A percentile compares a stretch with the other conserved stretches of the same genome.
Evolutionary conservation across 2,329 filamentous ascomycete genomes (phyloP).

Genomic region (Fusarium metavorans): DNA sequence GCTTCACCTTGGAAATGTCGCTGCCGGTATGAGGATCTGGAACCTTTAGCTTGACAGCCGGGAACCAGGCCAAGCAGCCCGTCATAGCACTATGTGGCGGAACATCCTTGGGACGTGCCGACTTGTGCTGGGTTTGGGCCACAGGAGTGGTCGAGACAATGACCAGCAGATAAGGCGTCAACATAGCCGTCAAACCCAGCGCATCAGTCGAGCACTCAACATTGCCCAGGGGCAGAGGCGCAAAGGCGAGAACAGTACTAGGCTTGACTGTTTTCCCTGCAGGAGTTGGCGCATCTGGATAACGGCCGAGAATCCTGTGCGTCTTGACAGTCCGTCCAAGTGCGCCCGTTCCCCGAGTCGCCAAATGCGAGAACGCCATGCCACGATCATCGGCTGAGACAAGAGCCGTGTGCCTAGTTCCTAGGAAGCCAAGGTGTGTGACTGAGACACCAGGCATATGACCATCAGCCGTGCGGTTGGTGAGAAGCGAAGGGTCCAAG

Average conservation of each 20-base stretch:
- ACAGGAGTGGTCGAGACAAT: constrained; percentile 97
- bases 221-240: constrained; percentile 92
- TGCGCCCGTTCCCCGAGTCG: constrained; percentile 88
- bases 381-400: constrained; percentile 95
- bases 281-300: constrained; percentile 77
- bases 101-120: constrained; percentile 89
- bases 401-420: constrained; percentile 91
- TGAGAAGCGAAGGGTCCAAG: constrained; percentile 73
- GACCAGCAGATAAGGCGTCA: constrained; percentile 94
- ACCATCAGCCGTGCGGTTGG: constrained; percentile 79
- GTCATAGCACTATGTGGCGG: constrained; percentile 91
- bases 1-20: constrained; percentile 82
- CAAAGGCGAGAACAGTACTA: constrained; percentile 93
- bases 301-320: constrained; percentile 89
- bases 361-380: constrained; percentile 98
- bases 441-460: constrained; percentile 83
- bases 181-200: constrained; percentile 91
- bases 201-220: constrained; percentile 88
- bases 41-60: constrained; percentile 90
- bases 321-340: constrained; percentile 89
- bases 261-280: constrained; percentile 81
- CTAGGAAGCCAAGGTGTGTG: constrained; percentile 93
- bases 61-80: constrained; percentile 96
- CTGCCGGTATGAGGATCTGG: constrained; percentile 75
- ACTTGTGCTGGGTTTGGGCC: constrained; percentile 96